These are phyloP conservation scores for Monosporozyma yasuniensis DNA, from an alignment of 805 yeast species.

Conservation along the genomic window DNA sequence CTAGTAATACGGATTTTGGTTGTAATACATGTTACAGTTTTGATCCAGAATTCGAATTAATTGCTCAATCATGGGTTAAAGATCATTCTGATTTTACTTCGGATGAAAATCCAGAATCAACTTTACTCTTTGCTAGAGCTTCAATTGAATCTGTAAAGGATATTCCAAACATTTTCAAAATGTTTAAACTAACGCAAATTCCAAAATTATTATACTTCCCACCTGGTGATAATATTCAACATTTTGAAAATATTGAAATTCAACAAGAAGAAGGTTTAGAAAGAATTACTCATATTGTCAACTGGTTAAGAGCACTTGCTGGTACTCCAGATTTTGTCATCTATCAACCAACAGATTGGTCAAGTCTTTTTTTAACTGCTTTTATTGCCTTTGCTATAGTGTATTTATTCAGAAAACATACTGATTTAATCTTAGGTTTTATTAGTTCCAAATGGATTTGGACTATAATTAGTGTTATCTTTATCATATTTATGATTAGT, in stretches of 20 bases:
- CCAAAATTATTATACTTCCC: conserved; percentile 69
- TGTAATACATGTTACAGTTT: conserved; percentile 68
- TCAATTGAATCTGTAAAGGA: conserved; percentile 55
- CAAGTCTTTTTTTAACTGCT: conserved; percentile 28
- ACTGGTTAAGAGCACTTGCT: conserved; percentile 20
- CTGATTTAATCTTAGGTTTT: conserved; percentile 32
- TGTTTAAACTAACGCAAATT: conserved; percentile 52
- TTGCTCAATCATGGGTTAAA: conserved; percentile 56
- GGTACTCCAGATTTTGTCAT: conserved; percentile 25
- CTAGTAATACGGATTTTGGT: conserved; percentile 62
- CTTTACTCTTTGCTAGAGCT: conserved; percentile 60
- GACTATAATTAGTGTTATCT: conserved; percentile 54
- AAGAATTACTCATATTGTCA: conserved; percentile 27
- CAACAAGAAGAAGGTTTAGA: conserved; percentile 30
- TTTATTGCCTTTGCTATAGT: conserved; percentile 32
- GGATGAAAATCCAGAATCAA: conserved; percentile 6
- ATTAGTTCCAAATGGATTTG: conserved; percentile 52
- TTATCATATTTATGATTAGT: conserved; percentile 63
- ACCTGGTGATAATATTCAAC: conserved; percentile 31
- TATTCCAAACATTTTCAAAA: conserved; percentile 37
- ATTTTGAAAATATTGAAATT: conserved; percentile 21
- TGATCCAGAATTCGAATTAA: conserved; percentile 50
- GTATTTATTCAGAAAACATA: conserved; percentile 26
- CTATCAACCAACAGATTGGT: conserved; percentile 33
- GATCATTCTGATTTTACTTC: conserved; percentile 46